Percentiles rank a stretch among this genome's conserved stretches.
phyloP scores from a whole-genome alignment of 345 rosid genomes.

The Conringia planisiliqua region DNA sequence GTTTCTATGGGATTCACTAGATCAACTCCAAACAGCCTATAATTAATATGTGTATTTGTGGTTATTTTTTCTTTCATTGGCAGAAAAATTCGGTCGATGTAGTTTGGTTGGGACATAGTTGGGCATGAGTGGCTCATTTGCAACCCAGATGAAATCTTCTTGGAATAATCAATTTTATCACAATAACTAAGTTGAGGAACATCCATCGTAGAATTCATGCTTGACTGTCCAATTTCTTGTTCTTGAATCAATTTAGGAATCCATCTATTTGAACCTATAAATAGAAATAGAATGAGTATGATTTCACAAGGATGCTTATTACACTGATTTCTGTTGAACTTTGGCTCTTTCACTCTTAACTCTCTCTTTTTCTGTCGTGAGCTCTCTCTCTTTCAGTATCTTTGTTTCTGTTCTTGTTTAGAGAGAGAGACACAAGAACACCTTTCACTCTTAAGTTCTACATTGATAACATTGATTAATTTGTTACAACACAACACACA shows the following conservation, averaged over 20 bases:
- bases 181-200: neutral
- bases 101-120: neutral
- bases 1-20: slow-evolving; percentile 8
- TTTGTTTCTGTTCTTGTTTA: too few species aligned
- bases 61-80: slow-evolving; percentile 6
- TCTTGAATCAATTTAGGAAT: neutral
- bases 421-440: too few species aligned
- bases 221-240: neutral
- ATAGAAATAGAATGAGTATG: neutral
- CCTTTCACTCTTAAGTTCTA: too few species aligned
- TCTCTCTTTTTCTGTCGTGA: too few species aligned
- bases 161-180: neutral
- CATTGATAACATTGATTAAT: too few species aligned
- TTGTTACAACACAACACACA: too few species aligned
- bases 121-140: neutral
- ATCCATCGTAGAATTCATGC: neutral
- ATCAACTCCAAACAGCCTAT: slow-evolving; percentile 51
- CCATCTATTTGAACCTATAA: neutral
- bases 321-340: neutral
- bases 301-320: neutral
- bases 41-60: slow-evolving; percentile 21
- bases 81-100: neutral
- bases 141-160: neutral
- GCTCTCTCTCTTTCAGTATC: too few species aligned
- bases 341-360: too few species aligned